Base-by-base conservation (phyloP, 1,284 basidiomycete species). In the Trametes polyzona region DNA sequence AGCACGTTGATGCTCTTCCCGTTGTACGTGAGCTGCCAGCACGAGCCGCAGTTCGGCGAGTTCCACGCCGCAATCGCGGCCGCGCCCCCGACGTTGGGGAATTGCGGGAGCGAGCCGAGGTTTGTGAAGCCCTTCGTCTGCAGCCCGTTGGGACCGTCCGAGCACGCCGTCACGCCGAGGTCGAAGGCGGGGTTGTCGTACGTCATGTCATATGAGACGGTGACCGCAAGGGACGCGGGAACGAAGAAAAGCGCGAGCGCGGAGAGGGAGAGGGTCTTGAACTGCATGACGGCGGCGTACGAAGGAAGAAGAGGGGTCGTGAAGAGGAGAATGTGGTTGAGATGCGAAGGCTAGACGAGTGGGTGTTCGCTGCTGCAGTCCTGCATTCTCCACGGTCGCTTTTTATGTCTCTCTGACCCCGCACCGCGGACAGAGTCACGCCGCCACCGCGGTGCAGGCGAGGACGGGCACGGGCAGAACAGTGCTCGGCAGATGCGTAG, bases 31-130 rank as follows among this genome's bases (percentile, higher is more conserved):
- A 83, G 66, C 56, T 74, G 33, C 74, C 78, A 81, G 70, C 78
- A 83, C 35, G 77, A 73, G 50, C 80, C 80, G 65, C 80, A 82
- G 30, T 67, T 63, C 16, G 68, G 17, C 3, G 75, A 77, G 68
- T 75, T 73, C 71, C 73, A 82, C 4, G 73, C 74, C 11, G 57
- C 62, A 29, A 84, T 69, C 16, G 72, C 73, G 26, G 63, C 66
- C 3, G 73, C 75, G 23, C 78, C 82, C 17, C 80, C 83, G 61
- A 85, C 69, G 63, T 76, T 70, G n/a, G 83, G 82, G 71, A 78
- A 85, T n/a, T 52, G 67, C 29, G 80, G 78, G 48, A 86, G 71
- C 19, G 72, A 73, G 7, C 74, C 74, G 63, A 84, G 78, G n/a
- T 75, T 82, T 26, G 69, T 69, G 68, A 72, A 83, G 10, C 75